phyloP scores from a whole-genome alignment of 2,329 filamentous ascomycete species.

The Calonectria pteridis region DNA sequence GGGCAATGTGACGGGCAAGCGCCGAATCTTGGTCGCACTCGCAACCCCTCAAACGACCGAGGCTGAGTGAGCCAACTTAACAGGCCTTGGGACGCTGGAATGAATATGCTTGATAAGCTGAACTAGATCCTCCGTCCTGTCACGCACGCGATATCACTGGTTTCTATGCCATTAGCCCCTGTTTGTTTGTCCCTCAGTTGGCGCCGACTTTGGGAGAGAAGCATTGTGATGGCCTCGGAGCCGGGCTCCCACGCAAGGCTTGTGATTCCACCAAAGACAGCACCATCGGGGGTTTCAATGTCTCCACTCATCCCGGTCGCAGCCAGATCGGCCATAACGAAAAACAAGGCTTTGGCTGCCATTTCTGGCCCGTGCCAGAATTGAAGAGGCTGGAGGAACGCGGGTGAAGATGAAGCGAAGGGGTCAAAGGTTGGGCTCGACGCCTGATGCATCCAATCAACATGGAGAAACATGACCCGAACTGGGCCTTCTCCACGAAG shows the following conservation, averaged over 20 bases:
- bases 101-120: not conserved
- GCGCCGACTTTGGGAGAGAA: constrained; percentile 17
- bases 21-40: not conserved
- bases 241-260: constrained; percentile 23
- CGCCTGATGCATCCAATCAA: constrained; percentile 39
- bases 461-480: constrained; percentile 42
- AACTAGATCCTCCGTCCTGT: not conserved
- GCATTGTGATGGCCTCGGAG: constrained; percentile 27
- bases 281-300: constrained; percentile 30
- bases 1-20: not conserved
- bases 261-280: constrained; percentile 29
- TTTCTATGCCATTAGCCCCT: constrained; percentile 10
- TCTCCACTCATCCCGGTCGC: constrained; percentile 28
- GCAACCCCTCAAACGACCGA: not conserved
- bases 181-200: constrained; percentile 20
- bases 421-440: constrained; percentile 38
- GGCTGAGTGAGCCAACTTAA: not conserved
- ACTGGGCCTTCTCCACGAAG: constrained; percentile 33
- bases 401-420: constrained; percentile 38
- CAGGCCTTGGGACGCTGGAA: not conserved
- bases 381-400: not conserved
- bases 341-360: constrained; percentile 26
- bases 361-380: constrained; percentile 37
- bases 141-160: not conserved
- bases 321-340: constrained; percentile 35